Percentiles rank a stretch among this genome's conserved stretches.
Evolutionary conservation across 495 filamentous ascomycete species (phyloP).

Genomic region (Xylaria nigripes): DNA sequence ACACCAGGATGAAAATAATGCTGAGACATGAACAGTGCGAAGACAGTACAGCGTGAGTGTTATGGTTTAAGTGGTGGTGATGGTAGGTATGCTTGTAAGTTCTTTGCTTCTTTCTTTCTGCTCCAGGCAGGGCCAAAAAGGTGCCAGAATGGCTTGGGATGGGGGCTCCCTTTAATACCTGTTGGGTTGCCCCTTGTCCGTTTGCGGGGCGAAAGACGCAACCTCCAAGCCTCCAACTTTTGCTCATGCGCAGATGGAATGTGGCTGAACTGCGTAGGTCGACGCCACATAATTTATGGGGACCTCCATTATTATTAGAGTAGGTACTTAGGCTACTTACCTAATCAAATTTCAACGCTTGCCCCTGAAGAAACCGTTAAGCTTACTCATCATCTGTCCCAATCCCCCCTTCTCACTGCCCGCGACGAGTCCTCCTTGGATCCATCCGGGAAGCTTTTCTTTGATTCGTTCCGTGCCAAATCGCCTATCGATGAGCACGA

Average conservation of each 20-base stretch:
- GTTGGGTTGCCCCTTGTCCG: constrained; percentile 12
- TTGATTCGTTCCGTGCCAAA: constrained; percentile 62
- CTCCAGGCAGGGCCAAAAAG: too few species aligned
- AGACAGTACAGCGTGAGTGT: not conserved
- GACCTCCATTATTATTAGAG: too few species aligned
- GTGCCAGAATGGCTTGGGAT: too few species aligned
- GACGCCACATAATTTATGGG: not conserved
- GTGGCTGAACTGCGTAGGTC: not conserved
- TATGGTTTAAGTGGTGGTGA: too few species aligned
- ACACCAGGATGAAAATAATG: not conserved
- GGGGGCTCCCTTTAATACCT: constrained; percentile 12
- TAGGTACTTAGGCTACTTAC: too few species aligned
- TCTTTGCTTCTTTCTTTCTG: not conserved
- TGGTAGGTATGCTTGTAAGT: not conserved
- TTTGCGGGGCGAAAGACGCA: constrained; percentile 12
- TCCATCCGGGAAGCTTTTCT: constrained; percentile 83
- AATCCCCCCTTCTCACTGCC: constrained; percentile 37
- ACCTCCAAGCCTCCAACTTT: constrained; percentile 1
- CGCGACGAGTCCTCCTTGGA: constrained; percentile 51
- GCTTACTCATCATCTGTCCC: constrained; percentile 45
- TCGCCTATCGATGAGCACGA: constrained; percentile 73
- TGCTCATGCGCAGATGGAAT: not conserved
- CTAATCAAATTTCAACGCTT: constrained; percentile 23
- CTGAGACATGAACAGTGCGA: not conserved
- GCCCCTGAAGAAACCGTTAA: constrained; percentile 49